Percentiles rank a stretch among this genome's conserved stretches.
Conservation (phyloP, 306 rosid species). For the Cicer arietinum region DNA sequence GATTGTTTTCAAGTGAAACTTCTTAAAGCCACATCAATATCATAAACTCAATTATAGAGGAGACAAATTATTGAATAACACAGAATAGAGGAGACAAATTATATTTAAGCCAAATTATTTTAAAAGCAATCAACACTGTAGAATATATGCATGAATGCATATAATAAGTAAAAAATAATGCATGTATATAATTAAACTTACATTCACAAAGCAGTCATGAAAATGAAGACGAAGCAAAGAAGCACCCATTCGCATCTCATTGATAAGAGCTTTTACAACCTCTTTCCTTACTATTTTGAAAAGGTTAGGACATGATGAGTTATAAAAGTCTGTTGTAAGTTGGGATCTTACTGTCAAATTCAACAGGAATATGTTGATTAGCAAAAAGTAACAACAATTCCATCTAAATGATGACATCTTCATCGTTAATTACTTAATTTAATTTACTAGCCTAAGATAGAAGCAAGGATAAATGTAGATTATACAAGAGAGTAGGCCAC, state of each 20-base stretch:
- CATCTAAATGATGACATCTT: conserved; percentile 39
- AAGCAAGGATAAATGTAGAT: conserved; percentile 20
- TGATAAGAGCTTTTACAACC: conserved; percentile 60
- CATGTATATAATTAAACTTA: conserved; percentile 44
- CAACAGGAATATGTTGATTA: conserved; percentile 48
- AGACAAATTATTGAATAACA: no score
- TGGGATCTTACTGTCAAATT: conserved; percentile 60
- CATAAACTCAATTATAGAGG: no score
- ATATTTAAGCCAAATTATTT: no score
- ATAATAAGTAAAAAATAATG: not conserved
- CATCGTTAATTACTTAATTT: conserved; percentile 42
- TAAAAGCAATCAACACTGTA: no score
- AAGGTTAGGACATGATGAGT: conserved; percentile 67
- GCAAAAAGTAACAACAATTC: conserved; percentile 36
- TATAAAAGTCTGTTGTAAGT: conserved; percentile 68
- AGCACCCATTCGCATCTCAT: conserved; percentile 85
- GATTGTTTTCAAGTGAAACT: no score
- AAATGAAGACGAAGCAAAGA: conserved; percentile 92
- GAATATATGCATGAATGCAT: not conserved
- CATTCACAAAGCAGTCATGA: conserved; percentile 94
- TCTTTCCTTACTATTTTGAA: conserved; percentile 60
- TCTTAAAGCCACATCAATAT: no score
- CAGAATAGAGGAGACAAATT: no score
- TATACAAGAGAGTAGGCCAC: conserved; percentile 16
- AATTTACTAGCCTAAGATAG: conserved; percentile 3